Percentiles rank a stretch among this genome's conserved stretches.
These are phyloP conservation scores for Musa balbisiana DNA, from an alignment of 202 grass and related monocot genomes.

Conservation along the genomic window DNA sequence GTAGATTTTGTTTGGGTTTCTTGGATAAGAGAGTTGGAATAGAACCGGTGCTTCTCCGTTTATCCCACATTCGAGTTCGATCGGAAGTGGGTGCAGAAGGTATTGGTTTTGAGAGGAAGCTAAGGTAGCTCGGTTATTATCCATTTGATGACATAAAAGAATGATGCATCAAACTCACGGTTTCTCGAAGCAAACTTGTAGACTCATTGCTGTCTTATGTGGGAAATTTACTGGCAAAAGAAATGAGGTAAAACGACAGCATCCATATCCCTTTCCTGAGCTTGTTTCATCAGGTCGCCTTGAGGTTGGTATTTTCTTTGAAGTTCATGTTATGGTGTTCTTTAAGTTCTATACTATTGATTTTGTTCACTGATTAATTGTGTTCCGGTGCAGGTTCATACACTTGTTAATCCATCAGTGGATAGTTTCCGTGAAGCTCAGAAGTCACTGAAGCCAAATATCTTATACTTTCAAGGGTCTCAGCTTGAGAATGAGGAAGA, in stretches of 20 bases:
- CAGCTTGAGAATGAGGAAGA: conserved; percentile 45
- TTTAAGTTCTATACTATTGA: not conserved
- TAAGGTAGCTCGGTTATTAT: not conserved
- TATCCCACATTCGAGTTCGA: not conserved
- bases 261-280: conserved; percentile 5
- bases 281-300: conserved; percentile 13
- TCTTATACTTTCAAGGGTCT: conserved; percentile 54
- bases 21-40: not conserved
- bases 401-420: conserved; percentile 46
- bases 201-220: conserved; percentile 4
- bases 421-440: conserved; percentile 46
- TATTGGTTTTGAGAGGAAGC: not conserved
- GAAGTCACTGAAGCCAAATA: conserved; percentile 34
- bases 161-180: conserved; percentile 7
- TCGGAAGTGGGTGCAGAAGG: not conserved
- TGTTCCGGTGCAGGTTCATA: conserved; percentile 40
- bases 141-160: not conserved
- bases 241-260: not conserved
- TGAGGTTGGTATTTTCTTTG: not conserved
- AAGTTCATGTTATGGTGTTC: not conserved
- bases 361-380: not conserved
- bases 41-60: not conserved
- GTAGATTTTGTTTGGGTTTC: not conserved
- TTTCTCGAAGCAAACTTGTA: conserved; percentile 2
- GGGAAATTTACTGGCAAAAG: not conserved